Evolutionary conservation across 164 flowering plant species (phyloP).

Genomic region (Stephania cephalantha): DNA sequence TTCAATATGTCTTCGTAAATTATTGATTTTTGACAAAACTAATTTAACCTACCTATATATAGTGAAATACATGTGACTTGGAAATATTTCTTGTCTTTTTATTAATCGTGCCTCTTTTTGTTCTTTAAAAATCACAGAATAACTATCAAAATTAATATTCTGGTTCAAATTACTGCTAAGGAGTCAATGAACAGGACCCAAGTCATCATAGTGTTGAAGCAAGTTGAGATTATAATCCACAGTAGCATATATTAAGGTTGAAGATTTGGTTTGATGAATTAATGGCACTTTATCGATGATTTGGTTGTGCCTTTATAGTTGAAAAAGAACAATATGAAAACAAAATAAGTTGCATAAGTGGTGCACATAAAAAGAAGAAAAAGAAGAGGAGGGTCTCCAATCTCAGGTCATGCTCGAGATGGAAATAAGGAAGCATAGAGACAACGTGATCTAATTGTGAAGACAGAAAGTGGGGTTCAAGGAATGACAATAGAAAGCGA

Average conservation of each 20-base stretch:
- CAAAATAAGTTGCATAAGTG: neutral
- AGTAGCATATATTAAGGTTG: neutral
- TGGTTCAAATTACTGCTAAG: neutral
- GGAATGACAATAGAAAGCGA: neutral
- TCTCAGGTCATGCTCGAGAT: neutral
- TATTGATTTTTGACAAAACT: too few relatives aligned
- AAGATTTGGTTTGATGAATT: neutral
- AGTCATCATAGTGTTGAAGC: neutral
- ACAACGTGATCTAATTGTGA: neutral
- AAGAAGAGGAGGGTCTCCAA: neutral
- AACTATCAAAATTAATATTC: too few relatives aligned
- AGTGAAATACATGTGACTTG: too few relatives aligned
- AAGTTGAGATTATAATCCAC: neutral
- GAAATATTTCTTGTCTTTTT: too few relatives aligned
- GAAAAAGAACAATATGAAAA: constrained; percentile 8
- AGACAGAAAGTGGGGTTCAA: neutral
- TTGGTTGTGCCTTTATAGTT: neutral
- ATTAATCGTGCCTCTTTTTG: too few relatives aligned
- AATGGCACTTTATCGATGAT: neutral
- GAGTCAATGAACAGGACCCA: neutral
- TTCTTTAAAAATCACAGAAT: too few relatives aligned
- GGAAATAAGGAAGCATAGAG: neutral
- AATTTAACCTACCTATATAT: too few relatives aligned
- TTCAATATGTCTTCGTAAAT: too few relatives aligned
- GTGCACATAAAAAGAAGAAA: neutral